Percentiles rank a stretch among this genome's conserved stretches.
Conservation (phyloP, 768 basidiomycete genomes). For the Amanita thiersii region DNA sequence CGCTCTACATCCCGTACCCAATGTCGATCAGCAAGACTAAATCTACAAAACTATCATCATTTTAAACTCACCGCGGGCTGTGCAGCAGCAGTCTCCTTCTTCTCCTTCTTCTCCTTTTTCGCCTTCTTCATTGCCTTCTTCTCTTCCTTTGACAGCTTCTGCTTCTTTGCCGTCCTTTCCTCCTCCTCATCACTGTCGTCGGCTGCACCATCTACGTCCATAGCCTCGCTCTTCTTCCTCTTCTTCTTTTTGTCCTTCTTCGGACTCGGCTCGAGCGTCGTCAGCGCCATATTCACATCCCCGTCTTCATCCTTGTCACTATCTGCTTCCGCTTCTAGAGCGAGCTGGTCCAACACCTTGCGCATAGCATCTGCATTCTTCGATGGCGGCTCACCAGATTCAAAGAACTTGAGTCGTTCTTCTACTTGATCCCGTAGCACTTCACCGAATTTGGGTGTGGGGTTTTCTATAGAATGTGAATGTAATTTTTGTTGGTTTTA, state of each 20-base stretch:
- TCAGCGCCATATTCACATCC: conserved; percentile 40
- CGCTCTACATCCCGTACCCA: conserved; percentile 16
- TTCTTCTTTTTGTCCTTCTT: conserved; percentile 59
- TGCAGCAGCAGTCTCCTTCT: conserved; percentile 45
- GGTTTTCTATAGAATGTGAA: conserved; percentile 54
- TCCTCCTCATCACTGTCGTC: conserved; percentile 38
- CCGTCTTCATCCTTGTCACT: conserved; percentile 35
- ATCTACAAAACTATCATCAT: conserved; percentile 11
- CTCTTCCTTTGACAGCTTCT: conserved; percentile 76
- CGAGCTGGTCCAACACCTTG: conserved; percentile 76
- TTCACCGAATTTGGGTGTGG: conserved; percentile 91
- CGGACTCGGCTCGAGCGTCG: conserved; percentile 45
- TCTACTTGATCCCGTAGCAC: conserved; percentile 92
- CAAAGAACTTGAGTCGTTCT: conserved; percentile 91
- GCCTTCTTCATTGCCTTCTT: conserved; percentile 81
- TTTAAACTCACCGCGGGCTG: conserved; percentile 27
- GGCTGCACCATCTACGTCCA: conserved; percentile 54
- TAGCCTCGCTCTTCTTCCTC: conserved; percentile 60
- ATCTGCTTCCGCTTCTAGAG: conserved; percentile 57
- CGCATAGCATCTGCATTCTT: conserved; percentile 93
- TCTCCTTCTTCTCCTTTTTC: conserved; percentile 61
- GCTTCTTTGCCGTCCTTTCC: conserved; percentile 55
- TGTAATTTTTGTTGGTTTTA: conserved; percentile 3
- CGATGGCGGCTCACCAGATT: conserved; percentile 78
- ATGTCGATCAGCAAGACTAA: neutral